Evolutionary conservation across 1,284 basidiomycete genomes (phyloP), one percentile per base, ranked within the genome.

Genomic region (Golubevia sp.): DNA sequence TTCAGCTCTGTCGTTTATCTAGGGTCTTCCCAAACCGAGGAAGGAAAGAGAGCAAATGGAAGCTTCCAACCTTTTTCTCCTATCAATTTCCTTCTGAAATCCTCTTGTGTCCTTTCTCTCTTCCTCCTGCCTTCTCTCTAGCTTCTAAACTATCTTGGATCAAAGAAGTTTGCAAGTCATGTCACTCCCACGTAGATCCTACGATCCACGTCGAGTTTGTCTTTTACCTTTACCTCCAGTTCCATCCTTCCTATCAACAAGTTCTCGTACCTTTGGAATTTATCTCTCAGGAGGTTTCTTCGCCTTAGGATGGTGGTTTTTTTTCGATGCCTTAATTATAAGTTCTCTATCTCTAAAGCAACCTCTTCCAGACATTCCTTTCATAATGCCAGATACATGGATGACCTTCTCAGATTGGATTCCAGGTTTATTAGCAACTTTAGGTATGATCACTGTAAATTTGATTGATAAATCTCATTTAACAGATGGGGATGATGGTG

Each of bases 261-360:
- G 67, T 70, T 73, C 71, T 63, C 73, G 77, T 48, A 64, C 75
- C 34, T 49, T 77, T 1, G 76, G 79, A 58, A 77, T 83, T 62
- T 83, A 82, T 57, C 53, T 67, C 23, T 70, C 76, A 6, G 81
- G 81, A 25, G 81, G 76, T 2, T 66, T 80, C 54, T 83, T 83
- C 55, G 73, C 77, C 13, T 62, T 79, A 24, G 81, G 77, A 13
- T 83, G 81, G 81, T 83, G 81, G 81, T 68, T 82, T 66, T 83
- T 83, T 59, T 68, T 83, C 54, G 81, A 83, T 51, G 81, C 81
- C 21, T 68, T 73, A 64, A 70, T 82, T 63, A 70, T 78, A 55
- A n/a, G n/a, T n/a, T n/a, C n/a, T n/a, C n/a, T n/a, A n/a, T 34
- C 30, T 11, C 11, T 34, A 11, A 34, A 34, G 30, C 4, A 34